Percentiles rank a stretch among this genome's conserved stretches.
Conservation (phyloP, 2,329 filamentous ascomycete species). For the Diplodia intermedia region DNA sequence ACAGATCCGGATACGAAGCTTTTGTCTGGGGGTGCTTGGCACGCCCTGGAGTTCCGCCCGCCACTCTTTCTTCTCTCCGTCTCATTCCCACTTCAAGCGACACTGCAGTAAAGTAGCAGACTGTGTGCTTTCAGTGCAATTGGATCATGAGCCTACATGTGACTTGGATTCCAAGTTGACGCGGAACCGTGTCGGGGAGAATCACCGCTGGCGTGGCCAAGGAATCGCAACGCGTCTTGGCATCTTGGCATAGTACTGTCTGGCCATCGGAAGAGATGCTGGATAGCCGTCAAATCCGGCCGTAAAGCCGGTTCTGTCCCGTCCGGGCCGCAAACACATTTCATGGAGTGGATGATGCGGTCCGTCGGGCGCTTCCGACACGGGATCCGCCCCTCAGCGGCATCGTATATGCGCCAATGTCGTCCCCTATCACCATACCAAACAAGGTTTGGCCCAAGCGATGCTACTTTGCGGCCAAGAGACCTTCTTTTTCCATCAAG, state of each 20-base stretch:
- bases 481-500: not conserved
- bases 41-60: not conserved
- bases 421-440: not conserved
- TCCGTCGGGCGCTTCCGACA: not conserved
- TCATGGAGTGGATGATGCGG: not conserved
- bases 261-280: not conserved
- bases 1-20: not conserved
- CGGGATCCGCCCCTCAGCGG: not conserved
- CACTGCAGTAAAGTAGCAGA: not conserved
- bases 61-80: not conserved
- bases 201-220: not conserved
- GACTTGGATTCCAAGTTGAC: not conserved
- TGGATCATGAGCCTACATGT: not conserved
- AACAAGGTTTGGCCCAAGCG: not conserved
- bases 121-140: not conserved
- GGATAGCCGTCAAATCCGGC: not conserved
- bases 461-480: not conserved
- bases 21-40: not conserved
- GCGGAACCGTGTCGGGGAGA: not conserved
- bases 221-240: not conserved
- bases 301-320: not conserved
- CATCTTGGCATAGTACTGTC: not conserved
- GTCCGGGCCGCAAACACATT: too few species aligned
- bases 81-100: not conserved
- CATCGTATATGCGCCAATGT: not conserved